Evolutionary conservation across 495 filamentous ascomycete species (phyloP).

Genomic region (Chaetomium cochliodes): DNA sequence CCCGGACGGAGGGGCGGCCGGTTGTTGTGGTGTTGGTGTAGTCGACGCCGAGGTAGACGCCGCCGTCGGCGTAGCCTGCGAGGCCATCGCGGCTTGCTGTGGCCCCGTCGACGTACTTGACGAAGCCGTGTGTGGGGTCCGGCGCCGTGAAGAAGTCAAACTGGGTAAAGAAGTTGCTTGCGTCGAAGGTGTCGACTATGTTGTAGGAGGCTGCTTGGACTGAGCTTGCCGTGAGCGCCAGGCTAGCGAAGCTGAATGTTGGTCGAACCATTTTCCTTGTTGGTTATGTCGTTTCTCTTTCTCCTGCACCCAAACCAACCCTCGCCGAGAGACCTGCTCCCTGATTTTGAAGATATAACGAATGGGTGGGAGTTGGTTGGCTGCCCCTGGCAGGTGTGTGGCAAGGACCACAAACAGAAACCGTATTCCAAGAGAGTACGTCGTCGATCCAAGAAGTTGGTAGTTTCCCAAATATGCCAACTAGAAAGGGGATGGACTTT

Average conservation of each 20-base stretch:
- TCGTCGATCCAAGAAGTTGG: neutral
- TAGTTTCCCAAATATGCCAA: too few relatives aligned
- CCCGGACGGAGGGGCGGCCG: constrained; percentile 67
- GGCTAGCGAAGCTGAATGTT: neutral
- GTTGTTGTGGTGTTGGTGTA: constrained; percentile 44
- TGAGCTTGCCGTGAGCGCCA: constrained; percentile 19
- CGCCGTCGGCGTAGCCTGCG: constrained; percentile 53
- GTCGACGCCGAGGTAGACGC: constrained; percentile 57
- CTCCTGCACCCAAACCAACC: neutral
- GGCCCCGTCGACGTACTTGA: constrained; percentile 59
- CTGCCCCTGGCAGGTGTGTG: constrained; percentile 15
- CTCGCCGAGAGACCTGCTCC: constrained; percentile 2
- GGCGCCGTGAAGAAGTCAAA: constrained; percentile 54
- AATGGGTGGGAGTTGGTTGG: neutral
- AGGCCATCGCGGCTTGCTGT: constrained; percentile 58
- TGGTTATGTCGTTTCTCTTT: neutral
- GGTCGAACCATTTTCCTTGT: constrained; percentile 14
- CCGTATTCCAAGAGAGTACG: neutral
- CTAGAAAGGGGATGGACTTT: neutral
- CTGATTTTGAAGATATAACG: neutral
- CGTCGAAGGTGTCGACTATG: constrained; percentile 48
- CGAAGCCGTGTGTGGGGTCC: constrained; percentile 70
- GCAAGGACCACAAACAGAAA: neutral
- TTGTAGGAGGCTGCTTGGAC: constrained; percentile 39
- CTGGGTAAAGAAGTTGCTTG: constrained; percentile 55